phyloP scores from a whole-genome alignment of 768 basidiomycete species.

The Lentinula detonsa region DNA sequence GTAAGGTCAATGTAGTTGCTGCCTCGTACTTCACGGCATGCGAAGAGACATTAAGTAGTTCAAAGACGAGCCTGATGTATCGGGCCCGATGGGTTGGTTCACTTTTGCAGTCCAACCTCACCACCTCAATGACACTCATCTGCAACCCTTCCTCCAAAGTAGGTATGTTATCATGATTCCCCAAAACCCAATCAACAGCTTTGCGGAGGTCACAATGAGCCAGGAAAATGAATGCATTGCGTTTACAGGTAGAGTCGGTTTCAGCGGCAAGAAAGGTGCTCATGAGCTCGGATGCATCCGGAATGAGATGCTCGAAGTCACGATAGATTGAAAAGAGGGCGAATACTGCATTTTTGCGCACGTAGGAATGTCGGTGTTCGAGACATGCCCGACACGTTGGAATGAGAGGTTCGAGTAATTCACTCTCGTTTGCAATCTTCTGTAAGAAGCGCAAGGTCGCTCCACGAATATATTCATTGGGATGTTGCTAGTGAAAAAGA shows the following conservation, averaged over 20 bases:
- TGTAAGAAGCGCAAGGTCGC: slow-evolving; percentile 95
- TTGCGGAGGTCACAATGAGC: slow-evolving; percentile 81
- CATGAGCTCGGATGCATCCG: slow-evolving; percentile 94
- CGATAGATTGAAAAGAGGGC: slow-evolving; percentile 93
- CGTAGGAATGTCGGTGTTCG: slow-evolving; percentile 96
- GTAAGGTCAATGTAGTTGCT: slow-evolving; percentile 86
- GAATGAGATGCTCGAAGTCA: slow-evolving; percentile 90
- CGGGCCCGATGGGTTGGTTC: slow-evolving; percentile 85
- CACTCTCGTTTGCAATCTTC: slow-evolving; percentile 89
- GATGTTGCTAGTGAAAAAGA: slow-evolving; percentile 73
- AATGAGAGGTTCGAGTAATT: slow-evolving; percentile 92
- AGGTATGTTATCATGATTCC: slow-evolving; percentile 78
- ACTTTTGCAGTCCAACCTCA: slow-evolving; percentile 80
- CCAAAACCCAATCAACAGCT: slow-evolving; percentile 87
- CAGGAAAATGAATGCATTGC: slow-evolving; percentile 96
- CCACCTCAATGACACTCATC: slow-evolving; percentile 93
- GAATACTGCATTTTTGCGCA: slow-evolving; percentile 97
- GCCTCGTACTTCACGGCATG: slow-evolving; percentile 98
- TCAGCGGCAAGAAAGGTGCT: slow-evolving; percentile 95
- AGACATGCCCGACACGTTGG: slow-evolving; percentile 91
- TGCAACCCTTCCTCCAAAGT: slow-evolving; percentile 88
- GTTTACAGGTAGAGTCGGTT: slow-evolving; percentile 92
- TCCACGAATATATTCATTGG: slow-evolving; percentile 98
- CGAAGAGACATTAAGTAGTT: slow-evolving; percentile 82
- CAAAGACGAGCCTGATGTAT: slow-evolving; percentile 92